Evolutionary conservation across 306 rosid genomes (phyloP).

Genomic region (Herpetospermum pedunculosum): DNA sequence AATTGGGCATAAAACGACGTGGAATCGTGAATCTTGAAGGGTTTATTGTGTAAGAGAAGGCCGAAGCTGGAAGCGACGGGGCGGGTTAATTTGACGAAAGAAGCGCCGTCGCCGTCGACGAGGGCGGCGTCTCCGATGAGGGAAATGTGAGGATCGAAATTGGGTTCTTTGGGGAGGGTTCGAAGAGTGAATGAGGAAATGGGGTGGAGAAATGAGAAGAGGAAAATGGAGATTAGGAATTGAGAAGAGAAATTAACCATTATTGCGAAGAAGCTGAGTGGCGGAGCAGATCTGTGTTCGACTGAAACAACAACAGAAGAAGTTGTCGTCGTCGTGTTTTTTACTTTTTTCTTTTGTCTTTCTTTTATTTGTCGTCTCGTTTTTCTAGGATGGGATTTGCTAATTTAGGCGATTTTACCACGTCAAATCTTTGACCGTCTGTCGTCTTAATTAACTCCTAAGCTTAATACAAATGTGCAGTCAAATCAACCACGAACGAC

Average conservation of each 20-base stretch:
- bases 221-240: constrained; percentile 11
- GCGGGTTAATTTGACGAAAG: constrained; percentile 14
- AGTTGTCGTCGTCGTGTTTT: not conserved
- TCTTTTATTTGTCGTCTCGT: not conserved
- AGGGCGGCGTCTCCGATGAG: constrained; percentile 46
- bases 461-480: not conserved
- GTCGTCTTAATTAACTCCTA: not conserved
- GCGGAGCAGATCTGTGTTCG: not conserved
- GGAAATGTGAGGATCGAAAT: constrained; percentile 31
- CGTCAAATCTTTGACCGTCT: not conserved
- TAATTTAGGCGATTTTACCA: not conserved
- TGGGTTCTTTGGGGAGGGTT: constrained; percentile 11
- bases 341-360: not conserved
- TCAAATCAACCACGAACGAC: not conserved
- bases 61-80: constrained; percentile 31
- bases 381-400: not conserved
- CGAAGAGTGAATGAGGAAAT: constrained; percentile 15
- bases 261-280: not conserved
- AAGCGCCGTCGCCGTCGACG: constrained; percentile 10
- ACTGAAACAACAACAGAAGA: not conserved
- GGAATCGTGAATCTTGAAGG: constrained; percentile 15
- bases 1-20: constrained; percentile 32
- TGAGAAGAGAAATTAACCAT: constrained; percentile 30
- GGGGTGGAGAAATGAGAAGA: constrained; percentile 16
- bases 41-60: constrained; percentile 23